Conservation (phyloP, 495 filamentous ascomycete species). For the Podospora bellae-mahoneyi region DNA sequence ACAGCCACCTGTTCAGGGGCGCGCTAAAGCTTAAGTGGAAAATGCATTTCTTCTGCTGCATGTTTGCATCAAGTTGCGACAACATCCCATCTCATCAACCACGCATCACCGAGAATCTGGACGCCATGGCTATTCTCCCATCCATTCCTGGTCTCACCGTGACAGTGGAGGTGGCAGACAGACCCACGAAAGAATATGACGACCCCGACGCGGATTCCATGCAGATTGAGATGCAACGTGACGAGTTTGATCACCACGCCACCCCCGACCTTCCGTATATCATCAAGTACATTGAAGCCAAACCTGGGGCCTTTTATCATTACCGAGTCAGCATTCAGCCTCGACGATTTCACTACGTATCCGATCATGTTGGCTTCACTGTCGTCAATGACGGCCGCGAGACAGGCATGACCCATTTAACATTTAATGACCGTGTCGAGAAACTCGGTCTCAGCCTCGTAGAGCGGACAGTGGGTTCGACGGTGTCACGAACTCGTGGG, state of each 20-base stretch:
- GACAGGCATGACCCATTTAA: neutral
- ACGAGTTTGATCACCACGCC: neutral
- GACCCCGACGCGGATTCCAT: slow-evolving; percentile 16
- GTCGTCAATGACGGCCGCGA: neutral
- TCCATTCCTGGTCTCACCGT: slow-evolving; percentile 30
- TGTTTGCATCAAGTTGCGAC: neutral
- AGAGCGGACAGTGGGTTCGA: neutral
- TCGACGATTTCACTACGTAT: neutral
- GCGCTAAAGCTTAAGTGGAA: neutral
- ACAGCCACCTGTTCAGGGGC: neutral
- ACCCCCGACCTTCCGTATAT: neutral
- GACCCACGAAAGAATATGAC: slow-evolving; percentile 32
- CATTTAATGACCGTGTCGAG: neutral
- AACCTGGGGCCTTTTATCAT: slow-evolving; percentile 11
- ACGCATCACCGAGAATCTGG: neutral
- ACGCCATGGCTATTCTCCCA: neutral
- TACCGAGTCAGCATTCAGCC: neutral
- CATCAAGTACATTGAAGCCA: slow-evolving; percentile 24
- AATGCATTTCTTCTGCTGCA: neutral
- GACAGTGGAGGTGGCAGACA: slow-evolving; percentile 26
- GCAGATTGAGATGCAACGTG: neutral
- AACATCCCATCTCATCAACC: neutral
- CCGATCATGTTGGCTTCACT: neutral
- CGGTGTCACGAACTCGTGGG: neutral
- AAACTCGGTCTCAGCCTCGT: neutral